Percentiles rank a stretch among this genome's conserved stretches.
phyloP scores from a whole-genome alignment of 2,329 filamentous ascomycete genomes.

The Aureobasidium mangrovei region DNA sequence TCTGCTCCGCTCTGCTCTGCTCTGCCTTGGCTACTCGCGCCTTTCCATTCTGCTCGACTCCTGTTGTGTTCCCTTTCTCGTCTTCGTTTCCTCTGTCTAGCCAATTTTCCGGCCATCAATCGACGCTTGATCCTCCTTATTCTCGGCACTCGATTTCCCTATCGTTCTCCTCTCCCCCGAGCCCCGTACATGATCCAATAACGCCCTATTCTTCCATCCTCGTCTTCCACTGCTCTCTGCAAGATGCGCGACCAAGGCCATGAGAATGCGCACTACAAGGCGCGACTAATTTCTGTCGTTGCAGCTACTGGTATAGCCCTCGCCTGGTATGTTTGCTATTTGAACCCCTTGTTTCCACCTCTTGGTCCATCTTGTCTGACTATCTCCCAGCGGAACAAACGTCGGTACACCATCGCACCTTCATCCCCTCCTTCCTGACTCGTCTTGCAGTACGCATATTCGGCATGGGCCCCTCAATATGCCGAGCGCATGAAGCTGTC shows the following conservation, averaged over 20 bases:
- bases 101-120: too few species aligned
- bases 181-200: not conserved
- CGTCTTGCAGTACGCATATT: slow-evolving; percentile 77
- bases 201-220: not conserved
- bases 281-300: slow-evolving; percentile 71
- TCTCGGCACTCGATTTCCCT: not conserved
- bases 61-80: not conserved
- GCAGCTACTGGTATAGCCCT: slow-evolving; percentile 78
- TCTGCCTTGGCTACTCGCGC: not conserved
- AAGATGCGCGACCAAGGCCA: slow-evolving; percentile 22
- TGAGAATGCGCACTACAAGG: slow-evolving; percentile 44
- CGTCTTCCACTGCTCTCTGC: too few species aligned
- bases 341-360: not conserved
- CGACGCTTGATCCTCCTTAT: not conserved
- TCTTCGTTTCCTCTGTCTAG: not conserved
- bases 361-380: not conserved
- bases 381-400: slow-evolving; percentile 58
- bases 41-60: not conserved
- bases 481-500: slow-evolving; percentile 77
- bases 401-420: slow-evolving; percentile 41
- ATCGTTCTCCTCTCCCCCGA: not conserved
- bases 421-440: slow-evolving; percentile 14
- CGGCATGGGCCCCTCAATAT: slow-evolving; percentile 94
- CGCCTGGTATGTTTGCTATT: slow-evolving; percentile 47
- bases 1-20: not conserved